Conservation (phyloP, 805 yeast species). For the Candida alai region DNA sequence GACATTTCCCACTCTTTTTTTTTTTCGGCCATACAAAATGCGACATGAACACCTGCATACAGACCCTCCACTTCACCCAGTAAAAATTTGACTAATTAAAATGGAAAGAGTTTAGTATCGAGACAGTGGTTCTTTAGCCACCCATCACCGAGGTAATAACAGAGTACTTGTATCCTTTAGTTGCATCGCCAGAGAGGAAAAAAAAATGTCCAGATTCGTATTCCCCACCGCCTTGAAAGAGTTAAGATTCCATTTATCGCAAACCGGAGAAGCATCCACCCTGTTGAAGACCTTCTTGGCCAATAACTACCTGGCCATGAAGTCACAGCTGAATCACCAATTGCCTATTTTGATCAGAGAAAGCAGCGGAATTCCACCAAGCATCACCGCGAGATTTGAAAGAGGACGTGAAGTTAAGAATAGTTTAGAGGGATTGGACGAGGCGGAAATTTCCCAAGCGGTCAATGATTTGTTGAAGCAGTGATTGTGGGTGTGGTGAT, state of each 20-base stretch:
- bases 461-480: conserved; percentile 38
- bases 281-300: conserved; percentile 64
- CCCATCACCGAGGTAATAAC: too few species aligned
- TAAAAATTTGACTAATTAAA: too few species aligned
- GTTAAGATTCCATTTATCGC: conserved; percentile 77
- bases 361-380: conserved; percentile 67
- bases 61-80: too few species aligned
- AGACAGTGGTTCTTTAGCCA: too few species aligned
- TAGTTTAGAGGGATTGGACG: conserved; percentile 46
- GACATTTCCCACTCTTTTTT: too few species aligned
- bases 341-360: conserved; percentile 79
- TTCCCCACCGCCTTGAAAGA: conserved; percentile 64
- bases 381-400: conserved; percentile 69
- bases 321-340: conserved; percentile 51
- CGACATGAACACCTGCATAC: too few species aligned
- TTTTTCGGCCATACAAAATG: too few species aligned
- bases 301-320: conserved; percentile 61
- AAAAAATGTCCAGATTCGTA: conserved; percentile 37
- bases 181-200: too few species aligned
- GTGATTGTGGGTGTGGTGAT: conserved; percentile 14
- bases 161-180: too few species aligned
- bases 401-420: conserved; percentile 49
- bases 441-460: conserved; percentile 40
- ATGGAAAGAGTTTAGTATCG: too few species aligned
- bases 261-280: conserved; percentile 67